Conservation (phyloP, 345 rosid genomes). For the Acer campestre region DNA sequence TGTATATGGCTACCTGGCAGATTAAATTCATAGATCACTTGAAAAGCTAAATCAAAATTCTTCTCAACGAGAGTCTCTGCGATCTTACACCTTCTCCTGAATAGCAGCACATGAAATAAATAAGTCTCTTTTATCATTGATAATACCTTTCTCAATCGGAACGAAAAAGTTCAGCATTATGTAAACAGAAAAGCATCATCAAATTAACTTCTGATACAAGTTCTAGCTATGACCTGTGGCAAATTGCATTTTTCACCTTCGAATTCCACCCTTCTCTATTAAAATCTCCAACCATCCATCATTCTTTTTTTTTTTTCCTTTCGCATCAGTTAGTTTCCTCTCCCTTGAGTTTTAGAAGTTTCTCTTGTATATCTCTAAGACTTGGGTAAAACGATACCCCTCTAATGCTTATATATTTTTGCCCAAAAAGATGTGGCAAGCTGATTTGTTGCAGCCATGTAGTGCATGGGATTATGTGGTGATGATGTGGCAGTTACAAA, state of each 20-base stretch:
- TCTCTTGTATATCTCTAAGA: neutral
- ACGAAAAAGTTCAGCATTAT: neutral
- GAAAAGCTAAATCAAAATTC: slow-evolving; percentile 94
- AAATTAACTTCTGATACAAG: neutral
- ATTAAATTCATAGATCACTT: slow-evolving; percentile 81
- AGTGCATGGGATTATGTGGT: neutral
- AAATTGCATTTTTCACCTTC: neutral
- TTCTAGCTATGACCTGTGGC: neutral
- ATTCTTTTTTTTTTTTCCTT: neutral
- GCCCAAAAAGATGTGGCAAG: neutral
- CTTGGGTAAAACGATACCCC: neutral
- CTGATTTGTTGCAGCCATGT: neutral
- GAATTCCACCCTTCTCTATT: neutral
- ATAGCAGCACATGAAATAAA: slow-evolving; percentile 31
- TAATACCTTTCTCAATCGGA: neutral
- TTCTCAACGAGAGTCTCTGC: slow-evolving; percentile 91
- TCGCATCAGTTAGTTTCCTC: neutral
- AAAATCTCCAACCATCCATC: neutral
- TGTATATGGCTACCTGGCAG: slow-evolving; percentile 65
- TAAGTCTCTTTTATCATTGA: slow-evolving; percentile 9
- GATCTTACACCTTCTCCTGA: slow-evolving; percentile 86
- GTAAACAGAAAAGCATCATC: neutral
- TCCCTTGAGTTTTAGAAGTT: slow-evolving; percentile 6
- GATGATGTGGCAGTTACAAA: neutral
- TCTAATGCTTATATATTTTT: neutral